Percentiles rank a stretch among this genome's conserved stretches.
phyloP scores from a whole-genome alignment of 108 stramenopile species.

The Cylindrotheca closterium region DNA sequence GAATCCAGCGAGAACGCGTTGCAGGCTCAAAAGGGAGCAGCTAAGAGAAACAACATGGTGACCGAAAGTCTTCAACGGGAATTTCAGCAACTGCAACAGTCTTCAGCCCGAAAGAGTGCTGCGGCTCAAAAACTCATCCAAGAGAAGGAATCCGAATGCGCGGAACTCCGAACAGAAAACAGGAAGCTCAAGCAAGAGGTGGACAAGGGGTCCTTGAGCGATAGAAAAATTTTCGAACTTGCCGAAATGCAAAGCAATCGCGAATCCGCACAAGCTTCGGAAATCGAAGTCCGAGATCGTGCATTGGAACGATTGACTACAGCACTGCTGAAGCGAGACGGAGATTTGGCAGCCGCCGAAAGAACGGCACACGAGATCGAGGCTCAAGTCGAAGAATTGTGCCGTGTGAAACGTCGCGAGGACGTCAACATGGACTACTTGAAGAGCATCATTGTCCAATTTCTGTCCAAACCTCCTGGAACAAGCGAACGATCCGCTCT shows the following conservation, averaged over 20 bases:
- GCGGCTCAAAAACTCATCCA: slow-evolving; percentile 85
- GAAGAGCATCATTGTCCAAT: slow-evolving; percentile 90
- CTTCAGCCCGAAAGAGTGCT: slow-evolving; percentile 80
- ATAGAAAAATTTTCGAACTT: slow-evolving; percentile 85
- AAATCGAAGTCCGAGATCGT: slow-evolving; percentile 79
- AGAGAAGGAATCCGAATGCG: slow-evolving; percentile 75
- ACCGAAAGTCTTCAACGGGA: slow-evolving; percentile 73
- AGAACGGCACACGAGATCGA: slow-evolving; percentile 59
- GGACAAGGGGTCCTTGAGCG: slow-evolving; percentile 81
- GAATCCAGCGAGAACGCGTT: slow-evolving; percentile 52
- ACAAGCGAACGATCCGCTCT: slow-evolving; percentile 80
- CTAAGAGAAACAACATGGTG: slow-evolving; percentile 53
- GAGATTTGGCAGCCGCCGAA: slow-evolving; percentile 74
- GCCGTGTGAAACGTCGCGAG: slow-evolving; percentile 76
- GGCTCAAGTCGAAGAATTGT: slow-evolving; percentile 73
- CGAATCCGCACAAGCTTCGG: slow-evolving; percentile 66
- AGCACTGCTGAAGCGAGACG: slow-evolving; percentile 67
- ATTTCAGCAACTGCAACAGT: slow-evolving; percentile 69
- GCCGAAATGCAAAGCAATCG: slow-evolving; percentile 87
- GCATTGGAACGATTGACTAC: slow-evolving; percentile 63
- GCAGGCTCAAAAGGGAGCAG: slow-evolving; percentile 49
- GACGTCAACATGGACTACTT: slow-evolving; percentile 90
- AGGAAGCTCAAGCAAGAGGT: slow-evolving; percentile 81
- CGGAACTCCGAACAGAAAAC: slow-evolving; percentile 62
- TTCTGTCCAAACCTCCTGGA: slow-evolving; percentile 81